These are phyloP conservation scores for Pneumocystis wakefieldiae DNA, from an alignment of 1,139 yeast species.

Conservation along the genomic window DNA sequence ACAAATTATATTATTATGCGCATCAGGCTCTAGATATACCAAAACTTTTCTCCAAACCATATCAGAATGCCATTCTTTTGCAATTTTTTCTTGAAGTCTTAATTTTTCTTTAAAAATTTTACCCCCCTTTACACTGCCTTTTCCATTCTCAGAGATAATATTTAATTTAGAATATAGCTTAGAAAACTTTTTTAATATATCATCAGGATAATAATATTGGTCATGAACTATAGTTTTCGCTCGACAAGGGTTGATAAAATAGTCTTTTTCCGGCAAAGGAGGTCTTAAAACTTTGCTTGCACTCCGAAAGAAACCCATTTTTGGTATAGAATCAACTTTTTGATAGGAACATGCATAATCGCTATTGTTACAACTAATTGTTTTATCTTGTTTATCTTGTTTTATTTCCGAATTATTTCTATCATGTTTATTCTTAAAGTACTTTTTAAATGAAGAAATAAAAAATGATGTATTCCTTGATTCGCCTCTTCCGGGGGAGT, in stretches of 20 bases:
- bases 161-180: neutral
- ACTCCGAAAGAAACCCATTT: slow-evolving; percentile 66
- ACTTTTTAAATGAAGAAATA: neutral
- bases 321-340: slow-evolving; percentile 24
- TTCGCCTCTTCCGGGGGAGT: neutral
- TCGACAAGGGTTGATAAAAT: slow-evolving; percentile 47
- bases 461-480: neutral
- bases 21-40: slow-evolving; percentile 77
- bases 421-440: neutral
- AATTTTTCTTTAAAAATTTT: slow-evolving; percentile 26
- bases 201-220: slow-evolving; percentile 48
- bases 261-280: slow-evolving; percentile 62
- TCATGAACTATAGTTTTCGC: slow-evolving; percentile 67
- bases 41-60: slow-evolving; percentile 88
- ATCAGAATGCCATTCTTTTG: slow-evolving; percentile 71
- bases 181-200: slow-evolving; percentile 38
- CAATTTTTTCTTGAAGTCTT: slow-evolving; percentile 61
- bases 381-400: neutral
- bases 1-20: slow-evolving; percentile 86
- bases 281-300: slow-evolving; percentile 73
- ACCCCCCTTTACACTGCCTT: slow-evolving; percentile 13
- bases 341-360: neutral
- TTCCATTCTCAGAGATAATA: slow-evolving; percentile 11
- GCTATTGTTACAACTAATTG: neutral
- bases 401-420: neutral